Conservation (phyloP, 768 basidiomycete genomes). For the Boletus eberwhitei region DNA sequence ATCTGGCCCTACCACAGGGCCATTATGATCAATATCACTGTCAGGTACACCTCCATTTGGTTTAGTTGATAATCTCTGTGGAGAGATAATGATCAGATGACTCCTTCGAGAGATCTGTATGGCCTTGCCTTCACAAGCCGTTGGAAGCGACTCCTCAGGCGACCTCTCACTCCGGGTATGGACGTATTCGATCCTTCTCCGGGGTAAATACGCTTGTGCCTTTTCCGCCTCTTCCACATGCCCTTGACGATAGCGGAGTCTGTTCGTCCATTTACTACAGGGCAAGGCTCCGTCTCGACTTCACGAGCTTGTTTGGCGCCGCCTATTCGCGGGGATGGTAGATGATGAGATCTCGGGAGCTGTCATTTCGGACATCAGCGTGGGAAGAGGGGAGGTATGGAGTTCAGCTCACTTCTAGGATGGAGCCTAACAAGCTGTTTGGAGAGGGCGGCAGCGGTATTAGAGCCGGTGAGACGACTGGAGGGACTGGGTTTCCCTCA, state of each 20-base stretch:
- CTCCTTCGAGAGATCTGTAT: background rate
- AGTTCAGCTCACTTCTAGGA: conserved; percentile 15
- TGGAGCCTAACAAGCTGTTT: conserved; percentile 13
- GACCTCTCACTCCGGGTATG: background rate
- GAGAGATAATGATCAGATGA: background rate
- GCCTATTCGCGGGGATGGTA: conserved; percentile 1
- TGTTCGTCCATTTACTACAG: background rate
- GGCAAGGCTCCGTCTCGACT: conserved; percentile 6
- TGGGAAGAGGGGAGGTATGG: background rate
- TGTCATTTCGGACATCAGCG: conserved; percentile 1
- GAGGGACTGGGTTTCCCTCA: background rate
- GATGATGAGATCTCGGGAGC: conserved; percentile 13
- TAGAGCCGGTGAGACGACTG: conserved; percentile 12
- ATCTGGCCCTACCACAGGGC: background rate
- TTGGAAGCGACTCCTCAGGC: conserved; percentile 10
- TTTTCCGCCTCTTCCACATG: conserved; percentile 11
- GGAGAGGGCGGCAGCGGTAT: conserved; percentile 25
- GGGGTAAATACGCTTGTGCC: background rate
- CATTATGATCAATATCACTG: background rate
- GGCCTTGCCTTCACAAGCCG: conserved; percentile 18
- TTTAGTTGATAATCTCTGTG: conserved; percentile 9
- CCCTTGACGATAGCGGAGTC: conserved; percentile 5
- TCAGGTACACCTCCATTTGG: background rate
- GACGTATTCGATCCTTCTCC: background rate
- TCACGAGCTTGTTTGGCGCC: background rate